Conservation (phyloP, 306 rosid genomes). For the Prosopis cineraria region DNA sequence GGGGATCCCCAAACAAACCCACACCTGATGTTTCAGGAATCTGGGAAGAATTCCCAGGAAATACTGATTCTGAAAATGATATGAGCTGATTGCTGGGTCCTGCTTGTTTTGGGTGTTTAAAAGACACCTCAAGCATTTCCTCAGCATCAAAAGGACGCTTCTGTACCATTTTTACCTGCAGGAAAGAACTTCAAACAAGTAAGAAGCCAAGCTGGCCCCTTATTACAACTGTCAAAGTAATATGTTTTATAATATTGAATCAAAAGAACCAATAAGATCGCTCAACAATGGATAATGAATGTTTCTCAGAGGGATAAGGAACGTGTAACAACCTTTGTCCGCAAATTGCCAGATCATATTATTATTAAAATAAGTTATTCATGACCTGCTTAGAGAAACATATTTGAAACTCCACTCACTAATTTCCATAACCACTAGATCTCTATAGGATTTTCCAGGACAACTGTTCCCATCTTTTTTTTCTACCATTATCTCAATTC, state of each 20-base stretch:
- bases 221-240: not conserved
- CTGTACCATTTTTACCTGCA: slow-evolving; percentile 80
- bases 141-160: slow-evolving; percentile 78
- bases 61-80: slow-evolving; percentile 74
- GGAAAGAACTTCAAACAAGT: slow-evolving; percentile 9
- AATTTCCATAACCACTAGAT: not conserved
- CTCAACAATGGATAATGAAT: not conserved
- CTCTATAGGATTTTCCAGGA: not conserved
- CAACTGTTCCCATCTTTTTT: not conserved
- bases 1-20: slow-evolving; percentile 25
- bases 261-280: slow-evolving; percentile 1
- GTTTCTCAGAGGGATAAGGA: not conserved
- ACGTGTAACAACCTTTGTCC: not conserved
- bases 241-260: slow-evolving; percentile 6
- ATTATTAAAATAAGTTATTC: too few species aligned
- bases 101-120: slow-evolving; percentile 69
- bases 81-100: slow-evolving; percentile 54
- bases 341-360: not conserved
- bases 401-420: not conserved
- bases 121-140: slow-evolving; percentile 61
- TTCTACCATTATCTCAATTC: not conserved
- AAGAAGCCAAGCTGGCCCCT: slow-evolving; percentile 16
- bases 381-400: too few species aligned
- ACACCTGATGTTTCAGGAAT: slow-evolving; percentile 63
- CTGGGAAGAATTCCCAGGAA: slow-evolving; percentile 47